Conservation (phyloP, 805 yeast species). For the Blastobotrys attinorum region DNA sequence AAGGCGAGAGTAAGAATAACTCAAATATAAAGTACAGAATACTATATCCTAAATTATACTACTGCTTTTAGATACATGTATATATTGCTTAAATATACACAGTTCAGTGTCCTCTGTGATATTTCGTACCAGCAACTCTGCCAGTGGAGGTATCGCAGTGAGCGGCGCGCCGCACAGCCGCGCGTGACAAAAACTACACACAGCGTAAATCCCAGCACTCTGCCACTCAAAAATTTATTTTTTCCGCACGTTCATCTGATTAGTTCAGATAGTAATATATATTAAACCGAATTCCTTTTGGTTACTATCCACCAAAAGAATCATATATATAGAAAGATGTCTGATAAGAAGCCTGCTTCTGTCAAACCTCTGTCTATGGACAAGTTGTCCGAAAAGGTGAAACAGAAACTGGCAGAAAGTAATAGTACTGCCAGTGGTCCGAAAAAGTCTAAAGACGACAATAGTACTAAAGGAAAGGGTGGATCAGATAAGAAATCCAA, state of each 20-base stretch:
- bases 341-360: not conserved
- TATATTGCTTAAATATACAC: too few relatives aligned
- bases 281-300: not conserved
- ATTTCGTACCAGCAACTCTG: too few relatives aligned
- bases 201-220: not conserved
- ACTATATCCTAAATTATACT: not conserved
- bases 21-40: not conserved
- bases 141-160: too few relatives aligned
- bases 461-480: not conserved
- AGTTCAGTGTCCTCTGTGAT: too few relatives aligned
- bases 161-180: too few relatives aligned
- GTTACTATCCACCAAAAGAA: too few relatives aligned
- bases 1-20: not conserved
- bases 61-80: not conserved
- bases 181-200: too few relatives aligned
- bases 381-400: slow-evolving; percentile 14
- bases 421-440: slow-evolving; percentile 10
- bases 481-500: slow-evolving; percentile 15
- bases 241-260: not conserved
- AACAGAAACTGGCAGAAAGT: slow-evolving; percentile 11
- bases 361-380: slow-evolving; percentile 5
- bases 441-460: slow-evolving; percentile 11
- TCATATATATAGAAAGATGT: too few relatives aligned
- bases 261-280: not conserved
- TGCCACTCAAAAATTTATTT: not conserved